Percentiles rank a stretch among this genome's conserved stretches.
Conservation (phyloP, 1,284 basidiomycete genomes). For the Ganoderma sp. region DNA sequence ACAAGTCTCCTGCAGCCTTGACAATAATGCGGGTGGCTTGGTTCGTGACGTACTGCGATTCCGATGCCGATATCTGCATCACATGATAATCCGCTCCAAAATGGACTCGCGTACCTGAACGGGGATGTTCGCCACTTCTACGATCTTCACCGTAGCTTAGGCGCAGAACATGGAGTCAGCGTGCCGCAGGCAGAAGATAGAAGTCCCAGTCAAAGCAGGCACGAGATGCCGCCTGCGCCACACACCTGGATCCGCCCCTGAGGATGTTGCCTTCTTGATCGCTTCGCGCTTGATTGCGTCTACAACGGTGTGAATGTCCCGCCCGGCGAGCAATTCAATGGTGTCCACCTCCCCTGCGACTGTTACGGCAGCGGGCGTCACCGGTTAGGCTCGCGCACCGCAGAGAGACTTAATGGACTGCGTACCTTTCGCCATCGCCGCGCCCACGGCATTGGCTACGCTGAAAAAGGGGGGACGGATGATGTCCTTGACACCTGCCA, state of each 20-base stretch:
- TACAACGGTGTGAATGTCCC: constrained; percentile 49
- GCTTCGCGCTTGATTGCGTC: constrained; percentile 51
- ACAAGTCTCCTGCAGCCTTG: constrained; percentile 52
- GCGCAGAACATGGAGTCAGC: neutral
- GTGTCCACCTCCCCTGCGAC: constrained; percentile 47
- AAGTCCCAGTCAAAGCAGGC: neutral
- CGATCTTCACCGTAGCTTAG: constrained; percentile 46
- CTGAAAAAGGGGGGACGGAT: constrained; percentile 55
- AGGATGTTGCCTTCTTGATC: constrained; percentile 49
- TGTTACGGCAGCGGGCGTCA: constrained; percentile 13
- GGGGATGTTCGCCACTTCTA: constrained; percentile 52
- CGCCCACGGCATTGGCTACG: constrained; percentile 64
- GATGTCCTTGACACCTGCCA: constrained; percentile 54
- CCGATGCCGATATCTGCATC: neutral
- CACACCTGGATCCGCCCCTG: constrained; percentile 50
- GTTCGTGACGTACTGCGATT: constrained; percentile 55
- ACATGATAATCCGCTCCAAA: neutral
- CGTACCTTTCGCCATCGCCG: constrained; percentile 51
- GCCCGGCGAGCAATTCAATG: constrained; percentile 49
- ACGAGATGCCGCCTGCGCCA: constrained; percentile 1
- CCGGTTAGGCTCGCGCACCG: neutral
- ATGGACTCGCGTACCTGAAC: constrained; percentile 42
- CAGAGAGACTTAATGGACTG: constrained; percentile 14
- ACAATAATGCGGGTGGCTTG: constrained; percentile 56
- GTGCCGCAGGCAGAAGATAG: neutral